These are phyloP conservation scores for Colletotrichum ledebouriae DNA, from an alignment of 2,329 filamentous ascomycete species.

Conservation along the genomic window DNA sequence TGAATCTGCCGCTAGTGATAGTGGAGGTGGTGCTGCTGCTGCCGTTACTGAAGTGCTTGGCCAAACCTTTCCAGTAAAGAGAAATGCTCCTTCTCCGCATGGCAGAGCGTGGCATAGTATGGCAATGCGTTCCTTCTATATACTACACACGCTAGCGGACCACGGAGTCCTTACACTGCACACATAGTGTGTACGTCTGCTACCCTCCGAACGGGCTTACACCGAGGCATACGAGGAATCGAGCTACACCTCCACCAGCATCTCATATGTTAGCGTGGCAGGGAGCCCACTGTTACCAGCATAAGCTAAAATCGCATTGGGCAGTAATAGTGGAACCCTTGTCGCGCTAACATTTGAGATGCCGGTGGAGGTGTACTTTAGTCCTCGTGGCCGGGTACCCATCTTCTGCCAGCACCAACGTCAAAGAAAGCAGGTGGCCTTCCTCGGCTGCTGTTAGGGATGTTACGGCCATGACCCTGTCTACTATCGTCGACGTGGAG, in stretches of 20 bases:
- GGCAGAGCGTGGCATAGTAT: slow-evolving; percentile 4
- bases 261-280: too few relatives aligned
- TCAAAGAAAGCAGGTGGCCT: slow-evolving; percentile 10
- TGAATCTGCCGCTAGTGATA: background rate
- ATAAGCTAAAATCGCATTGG: too few relatives aligned
- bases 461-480: slow-evolving; percentile 23
- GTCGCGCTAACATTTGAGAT: too few relatives aligned
- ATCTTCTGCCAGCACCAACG: slow-evolving; percentile 4
- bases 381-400: background rate
- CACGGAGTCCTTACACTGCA: background rate
- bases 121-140: slow-evolving; percentile 14
- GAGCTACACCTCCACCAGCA: too few relatives aligned
- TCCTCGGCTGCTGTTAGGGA: slow-evolving; percentile 32
- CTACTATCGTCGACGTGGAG: slow-evolving; percentile 19
- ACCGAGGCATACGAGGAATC: slow-evolving; percentile 23
- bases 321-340: too few relatives aligned
- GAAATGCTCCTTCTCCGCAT: slow-evolving; percentile 7
- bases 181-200: background rate
- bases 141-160: background rate
- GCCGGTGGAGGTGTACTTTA: too few relatives aligned
- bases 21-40: background rate
- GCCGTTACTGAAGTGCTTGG: too few relatives aligned
- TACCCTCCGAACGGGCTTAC: slow-evolving; percentile 19
- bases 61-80: background rate
- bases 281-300: too few relatives aligned